phyloP scores from a whole-genome alignment of 2,329 filamentous ascomycete genomes.

The Cyphellophora europaea region DNA sequence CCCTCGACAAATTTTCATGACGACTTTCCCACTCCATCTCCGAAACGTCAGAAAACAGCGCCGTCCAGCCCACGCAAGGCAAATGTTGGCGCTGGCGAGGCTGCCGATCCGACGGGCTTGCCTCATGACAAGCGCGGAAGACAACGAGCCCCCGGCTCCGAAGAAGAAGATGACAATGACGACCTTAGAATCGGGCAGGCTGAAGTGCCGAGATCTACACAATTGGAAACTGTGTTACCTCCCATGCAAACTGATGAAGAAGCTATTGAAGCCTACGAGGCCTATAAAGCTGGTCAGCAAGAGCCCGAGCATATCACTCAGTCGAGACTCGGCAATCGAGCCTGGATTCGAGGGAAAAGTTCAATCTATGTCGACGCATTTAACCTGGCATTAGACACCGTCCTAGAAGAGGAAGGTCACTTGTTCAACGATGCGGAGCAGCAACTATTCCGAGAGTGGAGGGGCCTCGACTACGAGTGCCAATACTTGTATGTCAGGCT shows the following conservation, averaged over 20 bases:
- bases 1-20: constrained; percentile 21
- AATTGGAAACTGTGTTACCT: constrained; percentile 64
- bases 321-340: constrained; percentile 45
- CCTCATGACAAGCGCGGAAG: constrained; percentile 4
- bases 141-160: constrained; percentile 29
- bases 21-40: constrained; percentile 20
- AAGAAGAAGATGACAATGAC: constrained; percentile 27
- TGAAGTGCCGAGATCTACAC: constrained; percentile 44
- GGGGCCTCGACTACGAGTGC: constrained; percentile 64
- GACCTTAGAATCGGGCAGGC: constrained; percentile 14
- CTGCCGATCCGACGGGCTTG: constrained; percentile 4
- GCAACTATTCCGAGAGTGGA: constrained; percentile 70
- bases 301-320: constrained; percentile 31
- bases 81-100: constrained; percentile 8
- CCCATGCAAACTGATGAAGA: constrained; percentile 56
- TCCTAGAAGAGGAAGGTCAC: constrained; percentile 79
- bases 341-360: constrained; percentile 67
- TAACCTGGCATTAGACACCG: constrained; percentile 81
- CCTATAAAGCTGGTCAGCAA: constrained; percentile 49
- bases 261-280: constrained; percentile 73
- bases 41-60: constrained; percentile 19
- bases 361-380: constrained; percentile 98
- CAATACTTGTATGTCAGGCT: constrained; percentile 89
- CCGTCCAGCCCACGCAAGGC: neutral
- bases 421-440: constrained; percentile 75